phyloP scores from a whole-genome alignment of 257 asterid genomes.

The Gardenia jasminoides region DNA sequence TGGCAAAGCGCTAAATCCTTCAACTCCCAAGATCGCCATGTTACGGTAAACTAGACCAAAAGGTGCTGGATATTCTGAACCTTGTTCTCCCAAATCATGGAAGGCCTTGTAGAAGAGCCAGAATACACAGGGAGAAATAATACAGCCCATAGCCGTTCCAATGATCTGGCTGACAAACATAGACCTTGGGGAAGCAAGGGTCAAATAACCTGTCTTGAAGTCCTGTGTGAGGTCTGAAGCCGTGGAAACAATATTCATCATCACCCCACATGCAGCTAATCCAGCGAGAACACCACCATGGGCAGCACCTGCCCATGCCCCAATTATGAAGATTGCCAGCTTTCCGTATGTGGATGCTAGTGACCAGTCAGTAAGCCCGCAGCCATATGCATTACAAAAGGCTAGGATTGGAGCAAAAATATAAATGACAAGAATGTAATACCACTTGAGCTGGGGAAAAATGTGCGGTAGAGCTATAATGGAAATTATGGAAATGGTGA shows the following conservation, averaged over 20 bases:
- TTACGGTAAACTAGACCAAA: constrained; percentile 66
- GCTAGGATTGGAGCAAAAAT: constrained; percentile 76
- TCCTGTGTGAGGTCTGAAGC: constrained; percentile 93
- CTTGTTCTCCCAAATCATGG: constrained; percentile 41
- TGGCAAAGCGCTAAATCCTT: constrained; percentile 66
- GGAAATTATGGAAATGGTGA: constrained; percentile 59
- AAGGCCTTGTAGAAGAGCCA: constrained; percentile 87
- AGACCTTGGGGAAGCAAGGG: constrained; percentile 84
- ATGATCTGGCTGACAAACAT: constrained; percentile 89
- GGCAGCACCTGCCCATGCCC: constrained; percentile 87
- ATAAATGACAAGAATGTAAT: constrained; percentile 62
- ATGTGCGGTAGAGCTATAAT: constrained; percentile 60
- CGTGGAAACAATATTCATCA: constrained; percentile 92
- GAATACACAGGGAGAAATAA: constrained; percentile 78
- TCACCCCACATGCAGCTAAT: constrained; percentile 87
- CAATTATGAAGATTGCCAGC: constrained; percentile 75
- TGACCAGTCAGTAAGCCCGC: constrained; percentile 94
- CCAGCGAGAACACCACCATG: constrained; percentile 94
- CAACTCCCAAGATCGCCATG: constrained; percentile 77
- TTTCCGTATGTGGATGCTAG: constrained; percentile 87
- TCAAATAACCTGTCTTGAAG: constrained; percentile 85
- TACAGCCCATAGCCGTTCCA: constrained; percentile 88
- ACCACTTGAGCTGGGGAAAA: constrained; percentile 79
- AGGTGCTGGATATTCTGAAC: constrained; percentile 75
- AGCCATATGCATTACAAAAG: constrained; percentile 90